Percentiles rank a stretch among this genome's conserved stretches.
phyloP scores from a whole-genome alignment of 2,329 filamentous ascomycete genomes.

The Ceratocystis papillata region DNA sequence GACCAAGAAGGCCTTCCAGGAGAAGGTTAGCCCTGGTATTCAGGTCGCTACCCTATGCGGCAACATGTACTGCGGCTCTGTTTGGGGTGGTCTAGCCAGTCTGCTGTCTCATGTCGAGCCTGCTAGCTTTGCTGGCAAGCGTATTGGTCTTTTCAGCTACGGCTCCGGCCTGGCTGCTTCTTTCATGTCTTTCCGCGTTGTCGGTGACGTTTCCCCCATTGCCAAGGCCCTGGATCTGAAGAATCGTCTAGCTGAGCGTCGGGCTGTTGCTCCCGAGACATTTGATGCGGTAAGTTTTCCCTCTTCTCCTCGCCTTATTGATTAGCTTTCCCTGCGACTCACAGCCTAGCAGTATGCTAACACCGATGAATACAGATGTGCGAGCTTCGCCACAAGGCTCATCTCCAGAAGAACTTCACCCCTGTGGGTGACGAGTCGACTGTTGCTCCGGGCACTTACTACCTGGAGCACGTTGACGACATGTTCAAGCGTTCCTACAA shows the following conservation, averaged over 20 bases:
- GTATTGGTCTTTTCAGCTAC: constrained; percentile 67
- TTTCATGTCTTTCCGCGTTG: constrained; percentile 63
- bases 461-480: constrained; percentile 68
- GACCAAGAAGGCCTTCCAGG: constrained; percentile 73
- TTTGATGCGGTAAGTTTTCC: constrained; percentile 57
- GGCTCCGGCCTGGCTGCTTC: constrained; percentile 63
- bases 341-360: not conserved
- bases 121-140: constrained; percentile 57
- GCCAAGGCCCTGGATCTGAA: constrained; percentile 59
- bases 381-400: constrained; percentile 68
- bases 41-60: constrained; percentile 67
- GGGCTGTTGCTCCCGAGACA: constrained; percentile 55
- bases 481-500: constrained; percentile 76
- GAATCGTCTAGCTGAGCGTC: constrained; percentile 54
- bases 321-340: not conserved
- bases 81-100: constrained; percentile 66
- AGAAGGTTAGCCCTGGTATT: constrained; percentile 62
- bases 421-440: constrained; percentile 58
- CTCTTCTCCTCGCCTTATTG: not conserved
- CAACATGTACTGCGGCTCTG: constrained; percentile 59
- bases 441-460: constrained; percentile 59
- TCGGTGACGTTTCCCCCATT: constrained; percentile 58
- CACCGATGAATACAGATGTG: constrained; percentile 48
- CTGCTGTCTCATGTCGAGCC: constrained; percentile 55
- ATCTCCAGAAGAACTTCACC: constrained; percentile 68